phyloP scores from a whole-genome alignment of 2,329 filamentous ascomycete genomes.

The Aureobasidium sp. region DNA sequence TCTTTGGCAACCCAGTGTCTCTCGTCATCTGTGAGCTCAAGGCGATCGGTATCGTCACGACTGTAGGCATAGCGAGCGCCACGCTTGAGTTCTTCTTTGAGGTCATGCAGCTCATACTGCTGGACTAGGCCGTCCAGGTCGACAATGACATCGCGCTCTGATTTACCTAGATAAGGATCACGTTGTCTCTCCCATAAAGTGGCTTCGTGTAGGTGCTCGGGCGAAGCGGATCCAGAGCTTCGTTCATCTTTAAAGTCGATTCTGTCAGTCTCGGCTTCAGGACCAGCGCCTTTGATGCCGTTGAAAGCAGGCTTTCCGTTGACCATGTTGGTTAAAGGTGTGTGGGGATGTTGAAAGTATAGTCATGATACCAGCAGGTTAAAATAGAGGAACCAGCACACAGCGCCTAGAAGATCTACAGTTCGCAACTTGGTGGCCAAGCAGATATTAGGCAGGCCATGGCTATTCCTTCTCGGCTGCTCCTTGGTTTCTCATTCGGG shows the following conservation, averaged over 20 bases:
- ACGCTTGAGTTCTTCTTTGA: conserved; percentile 22
- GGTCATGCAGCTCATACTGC: conserved; percentile 20
- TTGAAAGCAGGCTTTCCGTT: not conserved
- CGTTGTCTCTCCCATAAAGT: conserved; percentile 17
- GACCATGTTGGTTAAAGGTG: not conserved
- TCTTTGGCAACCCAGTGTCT: conserved; percentile 53
- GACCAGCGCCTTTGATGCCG: not conserved
- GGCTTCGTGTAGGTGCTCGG: not conserved
- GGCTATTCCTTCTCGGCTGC: not conserved
- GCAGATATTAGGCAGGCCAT: not conserved
- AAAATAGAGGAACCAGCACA: not conserved
- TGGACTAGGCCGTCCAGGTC: conserved; percentile 24
- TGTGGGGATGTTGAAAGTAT: not conserved
- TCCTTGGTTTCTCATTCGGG: not conserved
- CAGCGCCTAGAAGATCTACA: conserved; percentile 9
- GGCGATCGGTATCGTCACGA: conserved; percentile 20
- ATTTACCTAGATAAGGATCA: conserved; percentile 26
- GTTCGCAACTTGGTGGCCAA: not conserved
- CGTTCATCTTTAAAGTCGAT: conserved; percentile 8
- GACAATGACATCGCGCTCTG: conserved; percentile 22
- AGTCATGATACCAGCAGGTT: not conserved
- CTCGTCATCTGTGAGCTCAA: conserved; percentile 52
- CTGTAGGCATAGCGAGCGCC: conserved; percentile 23
- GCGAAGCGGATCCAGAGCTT: not conserved
- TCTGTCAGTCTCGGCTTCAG: not conserved